Evolutionary conservation across 768 basidiomycete species (phyloP).

Genomic region (Termitomyces sp.): DNA sequence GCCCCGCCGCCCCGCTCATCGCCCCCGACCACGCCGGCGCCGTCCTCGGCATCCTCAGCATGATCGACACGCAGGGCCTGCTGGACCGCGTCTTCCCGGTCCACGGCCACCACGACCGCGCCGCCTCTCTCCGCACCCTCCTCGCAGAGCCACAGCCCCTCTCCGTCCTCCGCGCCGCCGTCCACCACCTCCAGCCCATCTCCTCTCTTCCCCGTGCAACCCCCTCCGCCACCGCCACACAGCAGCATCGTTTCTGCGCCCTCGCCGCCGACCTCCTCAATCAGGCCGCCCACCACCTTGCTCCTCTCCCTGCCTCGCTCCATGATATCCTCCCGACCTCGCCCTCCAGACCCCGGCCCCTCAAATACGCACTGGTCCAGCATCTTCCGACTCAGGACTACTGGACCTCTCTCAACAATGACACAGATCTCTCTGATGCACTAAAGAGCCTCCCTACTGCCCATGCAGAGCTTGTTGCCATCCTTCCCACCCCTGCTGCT

Average conservation of each 20-base stretch:
- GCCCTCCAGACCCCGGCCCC: conserved; percentile 28
- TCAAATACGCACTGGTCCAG: conserved; percentile 75
- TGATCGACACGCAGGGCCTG: conserved; percentile 70
- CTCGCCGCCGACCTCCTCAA: conserved; percentile 70
- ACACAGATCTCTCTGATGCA: conserved; percentile 31
- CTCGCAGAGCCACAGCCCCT: conserved; percentile 52
- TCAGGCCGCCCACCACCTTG: conserved; percentile 54
- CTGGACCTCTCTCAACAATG: conserved; percentile 69
- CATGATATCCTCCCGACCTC: conserved; percentile 37
- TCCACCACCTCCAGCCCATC: conserved; percentile 64
- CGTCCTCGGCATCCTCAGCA: conserved; percentile 58
- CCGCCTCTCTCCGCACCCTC: conserved; percentile 51
- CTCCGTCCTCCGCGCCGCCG: conserved; percentile 55
- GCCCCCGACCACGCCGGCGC: conserved; percentile 36
- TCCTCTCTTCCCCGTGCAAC: conserved; percentile 64
- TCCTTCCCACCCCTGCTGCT: conserved; percentile 68
- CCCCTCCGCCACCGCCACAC: conserved; percentile 56
- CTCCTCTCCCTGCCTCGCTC: conserved; percentile 42
- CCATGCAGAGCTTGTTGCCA: conserved; percentile 72
- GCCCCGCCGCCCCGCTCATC: conserved; percentile 14
- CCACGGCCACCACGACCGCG: conserved; percentile 34
- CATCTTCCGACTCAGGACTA: conserved; percentile 73
- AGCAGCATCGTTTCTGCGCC: conserved; percentile 72
- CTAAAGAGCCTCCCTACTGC: conserved; percentile 54
- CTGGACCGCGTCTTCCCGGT: conserved; percentile 78